Percentiles rank a stretch among this genome's conserved stretches.
Evolutionary conservation across 2,329 filamentous ascomycete genomes (phyloP).

Genomic region (Pyricularia pennisetigena): DNA sequence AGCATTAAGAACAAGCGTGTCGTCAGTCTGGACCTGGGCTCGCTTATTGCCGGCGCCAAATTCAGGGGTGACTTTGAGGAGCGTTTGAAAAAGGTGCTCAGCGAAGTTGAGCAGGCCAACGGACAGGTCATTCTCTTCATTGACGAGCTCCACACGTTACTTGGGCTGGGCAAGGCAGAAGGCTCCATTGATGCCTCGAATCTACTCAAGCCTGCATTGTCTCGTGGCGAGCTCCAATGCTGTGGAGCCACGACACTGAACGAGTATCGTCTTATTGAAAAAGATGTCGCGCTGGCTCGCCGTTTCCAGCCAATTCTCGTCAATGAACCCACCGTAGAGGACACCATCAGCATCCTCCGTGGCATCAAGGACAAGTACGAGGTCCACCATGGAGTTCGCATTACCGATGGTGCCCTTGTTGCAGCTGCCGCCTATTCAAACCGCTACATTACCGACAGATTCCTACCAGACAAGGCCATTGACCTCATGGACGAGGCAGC

Average conservation of each 20-base stretch:
- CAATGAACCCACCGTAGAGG: slow-evolving; percentile 81
- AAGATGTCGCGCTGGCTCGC: slow-evolving; percentile 85
- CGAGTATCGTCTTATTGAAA: slow-evolving; percentile 90
- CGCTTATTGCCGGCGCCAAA: slow-evolving; percentile 90
- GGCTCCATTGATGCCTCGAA: slow-evolving; percentile 96
- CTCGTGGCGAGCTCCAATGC: slow-evolving; percentile 85
- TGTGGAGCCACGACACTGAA: slow-evolving; percentile 89
- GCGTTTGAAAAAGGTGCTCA: slow-evolving; percentile 78
- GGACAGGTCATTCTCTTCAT: slow-evolving; percentile 91
- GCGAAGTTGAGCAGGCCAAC: slow-evolving; percentile 81
- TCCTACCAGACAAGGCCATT: slow-evolving; percentile 93
- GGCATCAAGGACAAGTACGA: slow-evolving; percentile 98
- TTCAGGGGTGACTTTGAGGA: slow-evolving; percentile 96
- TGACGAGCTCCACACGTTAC: slow-evolving; percentile 83
- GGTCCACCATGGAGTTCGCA: slow-evolving; percentile 91
- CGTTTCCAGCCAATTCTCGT: slow-evolving; percentile 92
- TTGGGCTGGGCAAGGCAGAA: slow-evolving; percentile 89
- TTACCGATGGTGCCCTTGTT: slow-evolving; percentile 85
- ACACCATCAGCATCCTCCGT: slow-evolving; percentile 89
- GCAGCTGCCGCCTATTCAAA: slow-evolving; percentile 89
- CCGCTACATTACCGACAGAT: slow-evolving; percentile 92
- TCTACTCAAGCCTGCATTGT: slow-evolving; percentile 85
- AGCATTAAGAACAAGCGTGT: slow-evolving; percentile 93
- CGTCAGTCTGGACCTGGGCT: slow-evolving; percentile 77
- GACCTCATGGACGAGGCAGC: slow-evolving; percentile 95